These are phyloP conservation scores for Tausonia pullulans DNA, from an alignment of 1,284 basidiomycete genomes.

Conservation along the genomic window DNA sequence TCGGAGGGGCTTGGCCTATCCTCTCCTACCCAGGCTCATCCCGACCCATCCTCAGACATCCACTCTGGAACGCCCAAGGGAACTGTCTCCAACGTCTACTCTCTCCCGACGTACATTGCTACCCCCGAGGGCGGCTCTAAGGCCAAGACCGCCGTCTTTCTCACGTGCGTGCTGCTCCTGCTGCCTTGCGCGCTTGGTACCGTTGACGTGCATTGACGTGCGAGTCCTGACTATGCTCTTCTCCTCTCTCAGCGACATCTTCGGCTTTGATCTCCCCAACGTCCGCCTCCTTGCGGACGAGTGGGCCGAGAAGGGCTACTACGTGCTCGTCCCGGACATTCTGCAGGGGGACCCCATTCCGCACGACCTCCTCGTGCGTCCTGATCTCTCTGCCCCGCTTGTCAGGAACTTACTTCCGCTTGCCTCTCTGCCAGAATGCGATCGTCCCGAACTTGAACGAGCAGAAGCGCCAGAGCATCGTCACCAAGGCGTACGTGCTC, in stretches of 20 bases:
- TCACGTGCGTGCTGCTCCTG: constrained; percentile 13
- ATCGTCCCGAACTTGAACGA: constrained; percentile 17
- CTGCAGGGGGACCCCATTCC: constrained; percentile 13
- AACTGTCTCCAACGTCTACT: constrained; percentile 13
- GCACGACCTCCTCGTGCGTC: constrained; percentile 14
- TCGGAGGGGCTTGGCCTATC: background rate
- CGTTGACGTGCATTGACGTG: background rate
- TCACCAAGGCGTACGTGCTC: constrained; percentile 8
- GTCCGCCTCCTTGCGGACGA: constrained; percentile 18
- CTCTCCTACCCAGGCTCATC: background rate
- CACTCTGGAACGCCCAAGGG: constrained; percentile 23
- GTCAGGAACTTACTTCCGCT: background rate
- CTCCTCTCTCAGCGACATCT: constrained; percentile 16
- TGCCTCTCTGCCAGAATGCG: constrained; percentile 1
- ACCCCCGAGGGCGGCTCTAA: constrained; percentile 18
- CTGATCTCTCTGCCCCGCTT: background rate
- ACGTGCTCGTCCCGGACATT: constrained; percentile 19
- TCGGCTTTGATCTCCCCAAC: constrained; percentile 20
- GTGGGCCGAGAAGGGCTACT: constrained; percentile 21
- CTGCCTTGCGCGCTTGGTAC: background rate
- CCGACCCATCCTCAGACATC: constrained; percentile 8
- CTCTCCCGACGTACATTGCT: constrained; percentile 20
- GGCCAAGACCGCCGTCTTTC: constrained; percentile 22
- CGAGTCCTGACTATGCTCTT: background rate
- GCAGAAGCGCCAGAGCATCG: constrained; percentile 6